These are phyloP conservation scores for Pythium plurisporium DNA, from an alignment of 352 stramenopile genomes.

Conservation along the genomic window DNA sequence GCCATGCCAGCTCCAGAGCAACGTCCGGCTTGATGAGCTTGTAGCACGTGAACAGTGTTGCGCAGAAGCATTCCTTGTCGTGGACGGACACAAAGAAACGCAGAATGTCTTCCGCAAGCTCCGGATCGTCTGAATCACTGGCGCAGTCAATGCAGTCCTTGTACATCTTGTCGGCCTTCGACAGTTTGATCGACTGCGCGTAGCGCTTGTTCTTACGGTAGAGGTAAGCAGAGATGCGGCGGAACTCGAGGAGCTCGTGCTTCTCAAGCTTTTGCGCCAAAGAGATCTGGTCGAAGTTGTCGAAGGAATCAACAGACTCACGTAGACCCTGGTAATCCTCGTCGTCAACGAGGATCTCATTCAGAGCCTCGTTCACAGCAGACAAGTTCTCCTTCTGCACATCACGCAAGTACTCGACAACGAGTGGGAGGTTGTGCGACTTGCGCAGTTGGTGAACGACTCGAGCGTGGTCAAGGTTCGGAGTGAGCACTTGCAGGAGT, in stretches of 20 bases:
- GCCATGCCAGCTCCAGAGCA: slow-evolving; percentile 97
- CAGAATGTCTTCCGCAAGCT: slow-evolving; percentile 97
- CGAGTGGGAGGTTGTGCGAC: slow-evolving; percentile 96
- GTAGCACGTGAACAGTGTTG: slow-evolving; percentile 98
- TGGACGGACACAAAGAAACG: slow-evolving; percentile 99
- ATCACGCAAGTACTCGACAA: slow-evolving; percentile 97
- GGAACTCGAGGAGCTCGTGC: slow-evolving; percentile 99
- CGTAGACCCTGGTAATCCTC: slow-evolving; percentile 97
- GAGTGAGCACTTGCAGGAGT: slow-evolving; percentile 97
- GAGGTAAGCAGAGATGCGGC: slow-evolving; percentile 98
- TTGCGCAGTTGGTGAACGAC: slow-evolving; percentile 98
- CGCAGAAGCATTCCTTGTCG: slow-evolving; percentile 99
- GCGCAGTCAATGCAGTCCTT: slow-evolving; percentile 99
- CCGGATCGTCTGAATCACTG: slow-evolving; percentile 92
- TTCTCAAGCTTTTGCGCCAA: slow-evolving; percentile 98
- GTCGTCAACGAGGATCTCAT: slow-evolving; percentile 95
- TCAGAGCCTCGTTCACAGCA: slow-evolving; percentile 98
- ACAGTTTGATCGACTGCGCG: slow-evolving; percentile 96
- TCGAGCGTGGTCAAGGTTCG: slow-evolving; percentile 97
- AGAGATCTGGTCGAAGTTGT: slow-evolving; percentile 99
- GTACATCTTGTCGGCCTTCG: slow-evolving; percentile 99
- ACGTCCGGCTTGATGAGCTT: slow-evolving; percentile 98
- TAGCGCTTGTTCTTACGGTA: slow-evolving; percentile 99
- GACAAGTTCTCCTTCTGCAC: slow-evolving; percentile 99
- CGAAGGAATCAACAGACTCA: slow-evolving; percentile 98